Conservation (phyloP, 495 filamentous ascomycete species). For the Neurospora sp. region DNA sequence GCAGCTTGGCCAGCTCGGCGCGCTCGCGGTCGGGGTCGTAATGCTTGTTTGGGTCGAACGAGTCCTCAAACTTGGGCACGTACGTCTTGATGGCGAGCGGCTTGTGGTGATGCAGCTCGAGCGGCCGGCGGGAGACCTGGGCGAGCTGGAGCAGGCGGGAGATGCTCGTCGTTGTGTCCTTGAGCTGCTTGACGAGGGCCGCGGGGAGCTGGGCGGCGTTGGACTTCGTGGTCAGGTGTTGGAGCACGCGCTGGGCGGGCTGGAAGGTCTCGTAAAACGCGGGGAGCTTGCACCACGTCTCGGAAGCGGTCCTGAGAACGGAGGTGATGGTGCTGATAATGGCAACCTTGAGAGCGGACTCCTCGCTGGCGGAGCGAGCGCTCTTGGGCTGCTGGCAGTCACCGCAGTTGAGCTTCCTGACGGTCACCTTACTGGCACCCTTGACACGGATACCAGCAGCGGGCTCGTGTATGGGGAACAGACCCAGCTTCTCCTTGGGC, state of each 20-base stretch:
- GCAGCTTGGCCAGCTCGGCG: conserved; percentile 67
- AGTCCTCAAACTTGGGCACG: conserved; percentile 94
- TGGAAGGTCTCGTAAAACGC: conserved; percentile 66
- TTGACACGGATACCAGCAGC: conserved; percentile 43
- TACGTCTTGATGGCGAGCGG: conserved; percentile 79
- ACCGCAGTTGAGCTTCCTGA: conserved; percentile 36
- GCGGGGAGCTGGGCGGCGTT: conserved; percentile 41
- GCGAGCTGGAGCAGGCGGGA: conserved; percentile 44
- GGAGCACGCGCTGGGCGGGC: conserved; percentile 45
- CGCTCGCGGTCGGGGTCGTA: conserved; percentile 90
- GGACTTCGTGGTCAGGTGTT: conserved; percentile 40
- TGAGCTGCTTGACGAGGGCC: conserved; percentile 24
- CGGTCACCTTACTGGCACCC: conserved; percentile 17
- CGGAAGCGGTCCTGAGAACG: conserved; percentile 49
- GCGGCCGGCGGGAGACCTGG: conserved; percentile 55
- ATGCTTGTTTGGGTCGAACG: conserved; percentile 87
- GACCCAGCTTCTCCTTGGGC: conserved; percentile 31
- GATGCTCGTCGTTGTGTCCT: conserved; percentile 36
- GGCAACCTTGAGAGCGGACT: conserved; percentile 42
- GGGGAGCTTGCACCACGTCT: conserved; percentile 54
- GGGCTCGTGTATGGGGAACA: conserved; percentile 55
- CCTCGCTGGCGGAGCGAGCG: conserved; percentile 9
- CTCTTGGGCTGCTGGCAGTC: conserved; percentile 39
- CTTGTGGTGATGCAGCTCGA: conserved; percentile 81
- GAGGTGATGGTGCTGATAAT: conserved; percentile 47